These are phyloP conservation scores for Linum lewisii DNA, from an alignment of 345 rosid species.

Conservation along the genomic window DNA sequence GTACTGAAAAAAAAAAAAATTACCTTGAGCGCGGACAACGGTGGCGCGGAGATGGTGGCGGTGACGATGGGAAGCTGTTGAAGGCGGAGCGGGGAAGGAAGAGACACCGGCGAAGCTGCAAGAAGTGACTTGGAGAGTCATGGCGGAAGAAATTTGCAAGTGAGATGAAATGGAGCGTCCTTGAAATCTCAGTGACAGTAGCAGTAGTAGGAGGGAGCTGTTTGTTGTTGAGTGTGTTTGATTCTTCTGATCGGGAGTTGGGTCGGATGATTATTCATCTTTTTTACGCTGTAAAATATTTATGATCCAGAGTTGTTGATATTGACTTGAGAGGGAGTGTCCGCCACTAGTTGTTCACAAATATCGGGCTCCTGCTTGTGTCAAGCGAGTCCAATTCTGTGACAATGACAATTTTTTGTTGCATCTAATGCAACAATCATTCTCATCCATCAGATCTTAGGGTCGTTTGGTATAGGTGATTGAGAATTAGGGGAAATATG, in stretches of 20 bases:
- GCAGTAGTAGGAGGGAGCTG: neutral
- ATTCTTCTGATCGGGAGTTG: neutral
- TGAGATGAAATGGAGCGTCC: neutral
- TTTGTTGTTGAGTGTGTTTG: neutral
- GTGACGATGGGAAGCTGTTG: slow-evolving; percentile 21
- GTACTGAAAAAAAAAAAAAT: neutral
- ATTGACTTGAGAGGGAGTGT: neutral
- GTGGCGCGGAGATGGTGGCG: slow-evolving; percentile 20
- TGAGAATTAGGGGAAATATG: no score
- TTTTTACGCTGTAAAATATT: no score
- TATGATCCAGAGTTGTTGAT: neutral
- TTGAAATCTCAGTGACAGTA: neutral
- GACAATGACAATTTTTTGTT: no score
- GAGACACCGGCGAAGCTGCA: slow-evolving; percentile 28
- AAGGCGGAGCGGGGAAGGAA: slow-evolving; percentile 30
- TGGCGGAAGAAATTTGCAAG: slow-evolving; percentile 8
- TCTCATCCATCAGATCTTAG: no score
- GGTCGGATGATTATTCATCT: neutral
- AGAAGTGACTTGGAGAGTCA: slow-evolving; percentile 45
- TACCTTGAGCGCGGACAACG: slow-evolving; percentile 41
- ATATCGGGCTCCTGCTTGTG: neutral
- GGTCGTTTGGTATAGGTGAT: no score
- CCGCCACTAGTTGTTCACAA: neutral
- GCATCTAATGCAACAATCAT: no score
- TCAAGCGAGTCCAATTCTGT: neutral